Percentiles rank a stretch among this genome's conserved stretches.
phyloP scores from a whole-genome alignment of 257 asterid species.

The Solanum etuberosum region DNA sequence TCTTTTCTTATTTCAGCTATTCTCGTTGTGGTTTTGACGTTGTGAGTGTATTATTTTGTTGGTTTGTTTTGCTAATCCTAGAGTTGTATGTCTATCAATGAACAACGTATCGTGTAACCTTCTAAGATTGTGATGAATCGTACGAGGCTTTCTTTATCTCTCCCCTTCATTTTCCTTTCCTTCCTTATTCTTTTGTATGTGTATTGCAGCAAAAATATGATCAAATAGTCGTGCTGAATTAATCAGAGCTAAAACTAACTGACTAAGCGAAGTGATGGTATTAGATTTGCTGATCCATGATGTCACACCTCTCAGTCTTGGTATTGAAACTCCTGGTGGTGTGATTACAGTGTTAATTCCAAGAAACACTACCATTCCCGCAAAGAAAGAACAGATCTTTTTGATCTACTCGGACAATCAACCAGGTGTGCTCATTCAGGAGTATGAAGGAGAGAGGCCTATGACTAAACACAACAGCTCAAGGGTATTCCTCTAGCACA shows the following conservation, averaged over 20 bases:
- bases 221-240: neutral
- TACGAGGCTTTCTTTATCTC: neutral
- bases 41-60: neutral
- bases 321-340: neutral
- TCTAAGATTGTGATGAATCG: neutral
- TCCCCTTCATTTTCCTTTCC: neutral
- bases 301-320: neutral
- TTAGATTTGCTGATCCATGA: neutral
- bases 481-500: constrained; percentile 39
- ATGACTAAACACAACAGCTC: constrained; percentile 29
- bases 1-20: neutral
- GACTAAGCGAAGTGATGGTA: neutral
- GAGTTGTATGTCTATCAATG: neutral
- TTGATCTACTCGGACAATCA: neutral
- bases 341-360: neutral
- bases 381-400: neutral
- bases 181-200: neutral
- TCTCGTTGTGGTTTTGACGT: neutral
- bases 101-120: neutral
- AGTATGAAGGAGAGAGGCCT: neutral
- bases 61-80: neutral
- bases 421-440: constrained; percentile 17
- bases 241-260: neutral
- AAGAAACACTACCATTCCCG: neutral
- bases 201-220: neutral